These are phyloP conservation scores for Cephaloascus albidus DNA, from an alignment of 805 yeast species.

Conservation along the genomic window DNA sequence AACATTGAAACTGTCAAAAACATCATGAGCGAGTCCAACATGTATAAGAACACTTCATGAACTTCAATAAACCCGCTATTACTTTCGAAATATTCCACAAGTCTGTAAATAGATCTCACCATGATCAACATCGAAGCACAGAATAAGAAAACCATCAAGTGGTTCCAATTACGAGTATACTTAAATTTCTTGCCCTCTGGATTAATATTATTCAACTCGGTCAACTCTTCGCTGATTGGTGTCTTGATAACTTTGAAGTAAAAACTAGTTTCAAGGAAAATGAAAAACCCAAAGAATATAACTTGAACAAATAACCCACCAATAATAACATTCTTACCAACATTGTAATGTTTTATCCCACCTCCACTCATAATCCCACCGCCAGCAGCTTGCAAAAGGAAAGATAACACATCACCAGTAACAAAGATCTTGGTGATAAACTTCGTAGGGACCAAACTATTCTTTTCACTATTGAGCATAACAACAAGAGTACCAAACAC, in stretches of 20 bases:
- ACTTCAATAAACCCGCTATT: conserved; percentile 12
- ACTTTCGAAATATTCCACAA: conserved; percentile 19
- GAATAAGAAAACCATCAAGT: conserved; percentile 2
- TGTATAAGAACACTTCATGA: conserved; percentile 15
- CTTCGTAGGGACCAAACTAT: conserved; percentile 10
- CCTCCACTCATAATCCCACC: conserved; percentile 17
- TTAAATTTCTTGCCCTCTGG: background rate
- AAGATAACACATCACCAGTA: conserved; percentile 17
- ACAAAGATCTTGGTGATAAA: conserved; percentile 17
- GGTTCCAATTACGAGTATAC: conserved; percentile 3
- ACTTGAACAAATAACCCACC: conserved; percentile 21
- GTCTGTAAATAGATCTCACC: conserved; percentile 20
- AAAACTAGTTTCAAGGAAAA: conserved; percentile 9
- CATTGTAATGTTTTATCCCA: background rate
- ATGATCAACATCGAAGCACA: conserved; percentile 10
- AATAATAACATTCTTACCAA: conserved; percentile 13
- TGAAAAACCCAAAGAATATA: conserved; percentile 16
- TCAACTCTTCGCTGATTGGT: too few species aligned
- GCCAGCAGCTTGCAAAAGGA: conserved; percentile 18
- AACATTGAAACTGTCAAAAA: conserved; percentile 5
- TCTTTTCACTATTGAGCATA: conserved; percentile 7
- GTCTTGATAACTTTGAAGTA: conserved; percentile 2
- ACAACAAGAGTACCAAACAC: conserved; percentile 14
- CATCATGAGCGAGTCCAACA: conserved; percentile 19
- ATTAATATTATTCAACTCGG: conserved; percentile 2